A percentile compares a stretch with the other conserved stretches of the same genome.
Conservation (phyloP, 2,329 filamentous ascomycete species). For the Nothophoma quercina region DNA sequence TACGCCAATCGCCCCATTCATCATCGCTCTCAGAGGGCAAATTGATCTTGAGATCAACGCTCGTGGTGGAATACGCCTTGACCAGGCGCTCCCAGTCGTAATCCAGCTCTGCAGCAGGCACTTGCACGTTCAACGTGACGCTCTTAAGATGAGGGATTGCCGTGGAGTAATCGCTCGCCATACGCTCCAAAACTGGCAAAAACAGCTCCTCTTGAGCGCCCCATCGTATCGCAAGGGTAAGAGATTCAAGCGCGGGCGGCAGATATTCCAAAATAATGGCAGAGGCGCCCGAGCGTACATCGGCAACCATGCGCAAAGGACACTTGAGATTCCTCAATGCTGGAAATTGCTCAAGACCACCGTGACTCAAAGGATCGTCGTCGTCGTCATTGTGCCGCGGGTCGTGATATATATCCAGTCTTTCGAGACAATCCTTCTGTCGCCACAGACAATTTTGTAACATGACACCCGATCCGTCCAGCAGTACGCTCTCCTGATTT, state of each 20-base stretch:
- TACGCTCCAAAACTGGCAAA: conserved; percentile 22
- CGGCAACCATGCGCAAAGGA: conserved; percentile 19
- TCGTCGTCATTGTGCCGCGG: conserved; percentile 1
- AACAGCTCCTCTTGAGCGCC: conserved; percentile 9
- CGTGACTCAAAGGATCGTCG: not conserved
- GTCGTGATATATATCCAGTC: conserved; percentile 15
- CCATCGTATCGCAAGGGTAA: conserved; percentile 14
- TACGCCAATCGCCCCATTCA: conserved; percentile 14
- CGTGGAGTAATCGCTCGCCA: conserved; percentile 14
- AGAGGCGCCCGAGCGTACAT: not conserved
- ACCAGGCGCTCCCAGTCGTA: conserved; percentile 26
- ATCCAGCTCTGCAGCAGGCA: not conserved
- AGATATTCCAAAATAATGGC: conserved; percentile 21
- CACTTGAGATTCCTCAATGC: conserved; percentile 22
- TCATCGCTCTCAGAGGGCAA: conserved; percentile 9
- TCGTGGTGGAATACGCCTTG: conserved; percentile 6
- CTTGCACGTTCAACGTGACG: conserved; percentile 16
- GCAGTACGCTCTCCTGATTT: conserved; percentile 4
- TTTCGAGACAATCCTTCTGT: conserved; percentile 24
- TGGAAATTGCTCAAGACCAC: conserved; percentile 21
- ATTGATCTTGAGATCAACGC: conserved; percentile 19
- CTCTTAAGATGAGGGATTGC: conserved; percentile 16
- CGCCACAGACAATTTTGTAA: conserved; percentile 13
- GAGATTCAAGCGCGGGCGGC: conserved; percentile 21
- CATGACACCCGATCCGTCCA: conserved; percentile 1